Evolutionary conservation across 2,329 filamentous ascomycete genomes (phyloP).

Genomic region (Achaetomium macrosporum): DNA sequence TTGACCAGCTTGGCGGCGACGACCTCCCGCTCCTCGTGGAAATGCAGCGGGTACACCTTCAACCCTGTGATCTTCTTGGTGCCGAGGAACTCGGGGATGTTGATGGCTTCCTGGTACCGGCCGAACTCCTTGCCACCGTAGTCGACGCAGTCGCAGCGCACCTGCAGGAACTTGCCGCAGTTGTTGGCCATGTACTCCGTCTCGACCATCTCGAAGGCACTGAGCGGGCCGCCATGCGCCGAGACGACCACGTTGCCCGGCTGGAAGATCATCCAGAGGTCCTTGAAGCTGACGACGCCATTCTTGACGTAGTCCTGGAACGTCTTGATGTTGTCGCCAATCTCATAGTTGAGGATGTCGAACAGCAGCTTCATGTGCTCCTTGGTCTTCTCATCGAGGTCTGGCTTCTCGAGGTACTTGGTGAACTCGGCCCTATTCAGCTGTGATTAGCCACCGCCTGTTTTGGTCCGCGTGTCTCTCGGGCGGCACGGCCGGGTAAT

Average conservation of each 20-base stretch:
- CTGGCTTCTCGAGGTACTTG: constrained; percentile 35
- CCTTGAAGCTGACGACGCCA: constrained; percentile 46
- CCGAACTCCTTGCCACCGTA: constrained; percentile 45
- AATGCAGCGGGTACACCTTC: constrained; percentile 39
- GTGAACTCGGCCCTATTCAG: constrained; percentile 36
- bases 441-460: constrained; percentile 9
- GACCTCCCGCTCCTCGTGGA: constrained; percentile 36
- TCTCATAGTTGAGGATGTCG: constrained; percentile 44
- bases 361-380: constrained; percentile 43
- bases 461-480: too few species aligned
- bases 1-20: constrained; percentile 32
- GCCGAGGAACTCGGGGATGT: constrained; percentile 38
- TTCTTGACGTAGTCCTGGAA: constrained; percentile 48
- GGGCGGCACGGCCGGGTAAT: too few species aligned
- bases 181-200: constrained; percentile 34
- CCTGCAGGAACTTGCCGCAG: constrained; percentile 35
- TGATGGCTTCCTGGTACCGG: constrained; percentile 30
- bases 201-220: constrained; percentile 35
- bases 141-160: constrained; percentile 40
- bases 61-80: constrained; percentile 40
- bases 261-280: constrained; percentile 50
- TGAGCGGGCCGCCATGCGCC: constrained; percentile 34
- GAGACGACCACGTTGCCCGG: constrained; percentile 40
- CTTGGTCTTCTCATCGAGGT: constrained; percentile 39
- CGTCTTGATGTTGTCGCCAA: constrained; percentile 44